Evolutionary conservation across 306 rosid genomes (phyloP).

Genomic region (Sesbania bispinosa): DNA sequence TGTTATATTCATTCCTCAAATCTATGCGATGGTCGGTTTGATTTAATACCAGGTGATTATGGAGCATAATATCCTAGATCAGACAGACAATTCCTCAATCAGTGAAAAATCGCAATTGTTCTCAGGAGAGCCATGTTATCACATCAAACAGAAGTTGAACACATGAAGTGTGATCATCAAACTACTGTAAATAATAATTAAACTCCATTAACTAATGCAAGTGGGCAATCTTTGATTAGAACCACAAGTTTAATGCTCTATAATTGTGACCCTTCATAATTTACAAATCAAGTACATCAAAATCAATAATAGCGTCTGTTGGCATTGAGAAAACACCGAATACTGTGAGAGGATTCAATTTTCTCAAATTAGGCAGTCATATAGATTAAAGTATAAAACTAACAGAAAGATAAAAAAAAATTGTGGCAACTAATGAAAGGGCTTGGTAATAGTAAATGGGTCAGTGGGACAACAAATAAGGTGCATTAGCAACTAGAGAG

Average conservation of each 20-base stretch:
- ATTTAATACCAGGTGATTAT: slow-evolving; percentile 5
- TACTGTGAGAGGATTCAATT: too few species aligned
- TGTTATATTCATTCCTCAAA: too few species aligned
- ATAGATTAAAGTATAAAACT: too few species aligned
- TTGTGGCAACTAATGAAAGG: too few species aligned
- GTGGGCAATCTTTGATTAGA: neutral
- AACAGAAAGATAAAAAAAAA: too few species aligned
- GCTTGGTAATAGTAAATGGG: too few species aligned
- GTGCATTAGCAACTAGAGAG: too few species aligned
- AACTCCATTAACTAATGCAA: neutral
- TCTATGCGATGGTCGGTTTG: too few species aligned
- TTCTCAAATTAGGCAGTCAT: too few species aligned
- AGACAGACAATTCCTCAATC: neutral
- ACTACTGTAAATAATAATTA: neutral
- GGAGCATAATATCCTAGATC: neutral
- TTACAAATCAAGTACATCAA: slow-evolving; percentile 1
- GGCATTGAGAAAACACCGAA: neutral
- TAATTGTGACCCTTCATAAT: slow-evolving; percentile 1
- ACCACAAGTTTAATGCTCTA: slow-evolving; percentile 8
- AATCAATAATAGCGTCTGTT: neutral
- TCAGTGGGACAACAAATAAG: too few species aligned
- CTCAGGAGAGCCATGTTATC: neutral
- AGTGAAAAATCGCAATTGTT: neutral
- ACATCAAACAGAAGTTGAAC: slow-evolving; percentile 7
- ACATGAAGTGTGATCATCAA: neutral